These are phyloP conservation scores for Podila horticola DNA, from an alignment of 192 early-diverging fungal genomes.

Conservation along the genomic window DNA sequence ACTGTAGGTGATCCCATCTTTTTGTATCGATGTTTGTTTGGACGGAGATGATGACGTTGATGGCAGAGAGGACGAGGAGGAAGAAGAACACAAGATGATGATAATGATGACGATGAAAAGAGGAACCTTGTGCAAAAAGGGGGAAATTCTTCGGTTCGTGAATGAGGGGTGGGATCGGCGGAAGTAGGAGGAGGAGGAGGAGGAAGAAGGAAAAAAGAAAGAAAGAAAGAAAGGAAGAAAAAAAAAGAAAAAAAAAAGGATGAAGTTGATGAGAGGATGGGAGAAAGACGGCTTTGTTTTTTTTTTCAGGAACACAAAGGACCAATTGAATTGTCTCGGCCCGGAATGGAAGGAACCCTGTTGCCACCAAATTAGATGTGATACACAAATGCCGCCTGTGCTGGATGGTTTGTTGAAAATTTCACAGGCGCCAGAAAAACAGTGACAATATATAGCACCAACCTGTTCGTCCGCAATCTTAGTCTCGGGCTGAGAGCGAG, in stretches of 20 bases:
- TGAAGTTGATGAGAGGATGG: not conserved
- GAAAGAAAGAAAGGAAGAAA: not conserved
- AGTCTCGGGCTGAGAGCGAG: not conserved
- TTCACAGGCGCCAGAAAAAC: not conserved
- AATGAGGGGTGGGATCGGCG: not conserved
- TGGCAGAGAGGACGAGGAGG: not conserved
- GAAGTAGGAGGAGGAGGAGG: no score
- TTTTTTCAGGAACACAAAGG: not conserved
- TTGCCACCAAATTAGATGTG: slow-evolving; percentile 1
- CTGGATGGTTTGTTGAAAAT: not conserved
- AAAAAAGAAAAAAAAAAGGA: slow-evolving; percentile 3
- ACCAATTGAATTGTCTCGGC: not conserved
- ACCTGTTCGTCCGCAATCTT: slow-evolving; percentile 1
- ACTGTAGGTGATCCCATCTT: slow-evolving; percentile 23
- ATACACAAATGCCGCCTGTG: not conserved
- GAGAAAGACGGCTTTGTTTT: not conserved
- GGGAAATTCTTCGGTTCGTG: no score
- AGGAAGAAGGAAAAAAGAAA: not conserved
- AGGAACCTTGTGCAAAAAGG: no score
- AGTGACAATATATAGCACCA: not conserved
- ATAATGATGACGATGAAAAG: no score
- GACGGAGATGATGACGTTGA: not conserved
- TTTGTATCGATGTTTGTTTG: not conserved
- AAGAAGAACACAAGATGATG: no score
- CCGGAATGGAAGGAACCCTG: not conserved